phyloP scores from a whole-genome alignment of 1,284 basidiomycete genomes.

The Leucoagaricus sp. region DNA sequence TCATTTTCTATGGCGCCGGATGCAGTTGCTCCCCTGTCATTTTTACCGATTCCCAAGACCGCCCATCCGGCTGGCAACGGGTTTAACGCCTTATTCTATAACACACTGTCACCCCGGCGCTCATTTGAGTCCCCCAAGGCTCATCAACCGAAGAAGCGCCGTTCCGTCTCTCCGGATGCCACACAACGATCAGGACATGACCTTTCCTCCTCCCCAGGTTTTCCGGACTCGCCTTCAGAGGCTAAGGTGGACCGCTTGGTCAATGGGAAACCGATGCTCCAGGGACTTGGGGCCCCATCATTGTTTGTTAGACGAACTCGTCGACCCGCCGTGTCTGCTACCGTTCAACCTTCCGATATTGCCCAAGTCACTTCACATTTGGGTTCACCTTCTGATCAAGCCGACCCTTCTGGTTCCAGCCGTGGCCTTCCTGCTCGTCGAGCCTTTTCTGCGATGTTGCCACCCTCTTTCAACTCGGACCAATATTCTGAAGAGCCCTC shows the following conservation, averaged over 20 bases:
- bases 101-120: constrained; percentile 50
- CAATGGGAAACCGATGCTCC: constrained; percentile 53
- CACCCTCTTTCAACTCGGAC: constrained; percentile 44
- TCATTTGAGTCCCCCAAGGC: constrained; percentile 43
- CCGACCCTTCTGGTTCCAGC: constrained; percentile 24
- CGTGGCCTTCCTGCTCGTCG: constrained; percentile 57
- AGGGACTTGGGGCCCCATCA: constrained; percentile 61
- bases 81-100: constrained; percentile 65
- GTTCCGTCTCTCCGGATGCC: constrained; percentile 66
- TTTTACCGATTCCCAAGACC: constrained; percentile 46
- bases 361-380: constrained; percentile 44
- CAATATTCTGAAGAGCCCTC: constrained; percentile 60
- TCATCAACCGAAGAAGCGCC: constrained; percentile 61
- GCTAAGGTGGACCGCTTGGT: constrained; percentile 64
- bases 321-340: constrained; percentile 67
- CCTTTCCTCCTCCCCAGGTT: constrained; percentile 54
- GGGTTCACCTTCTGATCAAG: constrained; percentile 24
- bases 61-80: constrained; percentile 51
- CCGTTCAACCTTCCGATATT: constrained; percentile 47
- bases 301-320: constrained; percentile 57
- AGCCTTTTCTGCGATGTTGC: constrained; percentile 73
- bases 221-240: constrained; percentile 64
- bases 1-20: constrained; percentile 38
- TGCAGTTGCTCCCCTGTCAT: constrained; percentile 29
- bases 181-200: constrained; percentile 38